Percentiles rank a stretch among this genome's conserved stretches.
These are phyloP conservation scores for Fusarium stilboides DNA, from an alignment of 2,329 filamentous ascomycete species.

Conservation along the genomic window DNA sequence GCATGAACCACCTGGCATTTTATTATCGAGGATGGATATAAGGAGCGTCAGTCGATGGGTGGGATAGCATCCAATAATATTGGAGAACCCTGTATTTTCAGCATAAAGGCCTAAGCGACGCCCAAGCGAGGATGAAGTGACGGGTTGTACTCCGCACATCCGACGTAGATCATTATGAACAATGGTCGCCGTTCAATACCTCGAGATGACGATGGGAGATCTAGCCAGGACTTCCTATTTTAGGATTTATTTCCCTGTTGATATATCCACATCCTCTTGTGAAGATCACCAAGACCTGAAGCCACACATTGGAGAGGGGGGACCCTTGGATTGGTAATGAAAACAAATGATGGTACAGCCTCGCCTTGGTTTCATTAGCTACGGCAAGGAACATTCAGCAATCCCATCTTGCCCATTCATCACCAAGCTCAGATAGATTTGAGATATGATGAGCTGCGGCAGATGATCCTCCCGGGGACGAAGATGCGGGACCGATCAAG, in stretches of 20 bases:
- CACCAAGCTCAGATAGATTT: constrained; percentile 21
- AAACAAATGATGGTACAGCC: constrained; percentile 13
- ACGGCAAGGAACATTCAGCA: constrained; percentile 10
- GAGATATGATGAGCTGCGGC: constrained; percentile 21
- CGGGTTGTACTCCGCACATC: neutral
- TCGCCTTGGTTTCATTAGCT: constrained; percentile 15
- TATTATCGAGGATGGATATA: constrained; percentile 14
- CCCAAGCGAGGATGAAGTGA: constrained; percentile 4
- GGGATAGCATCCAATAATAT: constrained; percentile 11
- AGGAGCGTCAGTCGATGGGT: neutral
- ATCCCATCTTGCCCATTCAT: constrained; percentile 1
- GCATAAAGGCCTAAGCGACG: constrained; percentile 15
- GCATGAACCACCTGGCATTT: constrained; percentile 7
- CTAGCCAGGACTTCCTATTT: neutral
- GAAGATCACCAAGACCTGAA: constrained; percentile 11
- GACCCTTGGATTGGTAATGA: constrained; percentile 16
- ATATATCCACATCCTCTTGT: constrained; percentile 14
- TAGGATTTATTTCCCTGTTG: neutral
- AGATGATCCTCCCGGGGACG: constrained; percentile 11
- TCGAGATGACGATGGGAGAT: constrained; percentile 18
- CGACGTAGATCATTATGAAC: constrained; percentile 19
- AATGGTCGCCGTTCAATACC: neutral
- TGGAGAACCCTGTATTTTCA: neutral
- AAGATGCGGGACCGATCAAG: constrained; percentile 1
- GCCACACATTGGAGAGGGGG: neutral